These are phyloP conservation scores for Mortierella sp. DNA, from an alignment of 371 early-diverging fungal species.

Conservation along the genomic window DNA sequence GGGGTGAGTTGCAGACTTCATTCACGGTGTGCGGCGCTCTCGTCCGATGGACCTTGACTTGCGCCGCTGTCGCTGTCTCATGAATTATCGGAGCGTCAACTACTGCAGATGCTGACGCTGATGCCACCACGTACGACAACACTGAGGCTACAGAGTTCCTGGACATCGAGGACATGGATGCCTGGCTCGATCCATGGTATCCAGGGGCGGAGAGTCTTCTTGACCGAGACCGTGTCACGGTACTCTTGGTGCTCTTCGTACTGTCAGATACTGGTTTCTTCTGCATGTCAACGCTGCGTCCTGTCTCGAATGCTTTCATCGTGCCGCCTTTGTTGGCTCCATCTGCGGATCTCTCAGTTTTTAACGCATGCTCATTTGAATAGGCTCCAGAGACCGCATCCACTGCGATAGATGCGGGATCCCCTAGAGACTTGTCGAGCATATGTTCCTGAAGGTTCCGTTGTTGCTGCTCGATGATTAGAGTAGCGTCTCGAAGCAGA, in stretches of 20 bases:
- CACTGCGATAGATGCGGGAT: too few species aligned
- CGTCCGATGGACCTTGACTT: not conserved
- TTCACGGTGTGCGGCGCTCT: slow-evolving; percentile 7
- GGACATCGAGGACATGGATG: slow-evolving; percentile 5
- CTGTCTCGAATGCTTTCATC: too few species aligned
- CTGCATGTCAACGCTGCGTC: not conserved
- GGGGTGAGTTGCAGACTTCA: not conserved
- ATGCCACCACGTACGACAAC: not conserved
- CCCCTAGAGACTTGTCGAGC: too few species aligned
- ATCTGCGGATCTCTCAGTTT: too few species aligned
- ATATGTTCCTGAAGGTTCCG: not conserved
- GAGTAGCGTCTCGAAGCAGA: slow-evolving; percentile 35
- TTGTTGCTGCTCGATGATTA: slow-evolving; percentile 36
- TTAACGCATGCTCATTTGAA: too few species aligned
- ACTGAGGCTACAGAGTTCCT: not conserved
- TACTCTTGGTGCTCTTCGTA: slow-evolving; percentile 4
- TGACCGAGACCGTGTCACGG: slow-evolving; percentile 21
- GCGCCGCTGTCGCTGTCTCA: too few species aligned
- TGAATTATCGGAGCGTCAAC: too few species aligned
- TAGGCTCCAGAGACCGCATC: not conserved
- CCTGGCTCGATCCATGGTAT: slow-evolving; percentile 12
- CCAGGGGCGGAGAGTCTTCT: slow-evolving; percentile 41
- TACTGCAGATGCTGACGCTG: too few species aligned
- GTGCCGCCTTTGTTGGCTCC: not conserved
- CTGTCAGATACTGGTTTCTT: not conserved